Base-by-base conservation (phyloP, 768 basidiomycete species). In the Tricholomella constricta region DNA sequence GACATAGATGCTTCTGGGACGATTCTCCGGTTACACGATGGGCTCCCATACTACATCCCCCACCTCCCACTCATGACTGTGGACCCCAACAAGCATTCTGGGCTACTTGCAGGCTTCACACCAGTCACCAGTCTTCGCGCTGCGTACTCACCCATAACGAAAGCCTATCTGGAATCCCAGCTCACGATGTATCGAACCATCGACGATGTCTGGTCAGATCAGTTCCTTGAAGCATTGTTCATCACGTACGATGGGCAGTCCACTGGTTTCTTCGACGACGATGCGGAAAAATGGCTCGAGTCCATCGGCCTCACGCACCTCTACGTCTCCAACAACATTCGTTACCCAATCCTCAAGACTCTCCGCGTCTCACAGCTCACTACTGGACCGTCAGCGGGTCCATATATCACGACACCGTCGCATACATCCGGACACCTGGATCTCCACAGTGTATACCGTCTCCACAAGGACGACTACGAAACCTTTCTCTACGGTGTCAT, bases 401-500 rank as follows among this genome's bases (percentile, higher is more conserved):
- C 71, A n/a, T 66, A 65, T 42, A 50, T 71, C 45, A 58, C 67
- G 15, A 56, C 59, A 3, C 35, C 52, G 4, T 43, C 54, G 2
- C 15, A 22, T 4, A 15, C 40, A 12, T 45, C 43, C 36, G 32
- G 51, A 2, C 12, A 25, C 15, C 32, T 63, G 10, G 43, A 51
- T 32, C 52, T 64, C 35, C 65, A 65, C 51, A 54, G 59, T 19
- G 74, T 69, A 1, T 77, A 71, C 58, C 70, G 75, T 20, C 59
- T 79, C 1, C 73, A 71, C 52, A 69, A 69, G 52, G 78, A 79
- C 60, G 69, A 72, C 52, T 71, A 76, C 45, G 72, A 77, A 27
- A 61, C 71, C 15, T 79, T 78, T 60, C 55, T 77, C 5, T 76
- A 76, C 50, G 77, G 78, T 15, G 68, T 69, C 14, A 64, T 79